These are phyloP conservation scores for Hordeum pubiflorum DNA, from an alignment of 202 grass and related monocot species.

Conservation along the genomic window DNA sequence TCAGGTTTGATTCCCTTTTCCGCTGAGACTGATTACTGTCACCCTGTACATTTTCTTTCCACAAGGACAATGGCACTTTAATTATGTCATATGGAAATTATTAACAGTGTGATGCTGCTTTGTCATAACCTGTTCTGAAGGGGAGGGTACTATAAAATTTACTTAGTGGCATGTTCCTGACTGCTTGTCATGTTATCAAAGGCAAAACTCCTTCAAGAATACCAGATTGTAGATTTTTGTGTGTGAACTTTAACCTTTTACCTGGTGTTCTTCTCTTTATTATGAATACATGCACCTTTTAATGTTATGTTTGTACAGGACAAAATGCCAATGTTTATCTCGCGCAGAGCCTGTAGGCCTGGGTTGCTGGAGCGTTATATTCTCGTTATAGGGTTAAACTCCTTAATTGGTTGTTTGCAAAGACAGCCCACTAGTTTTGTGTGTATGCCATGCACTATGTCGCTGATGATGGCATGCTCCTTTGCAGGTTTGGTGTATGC, in stretches of 20 bases:
- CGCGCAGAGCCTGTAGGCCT: not conserved
- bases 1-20: slow-evolving; percentile 47
- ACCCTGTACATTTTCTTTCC: not conserved
- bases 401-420: not conserved
- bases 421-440: slow-evolving; percentile 3
- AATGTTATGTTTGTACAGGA: not conserved
- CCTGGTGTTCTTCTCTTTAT: not conserved
- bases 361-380: not conserved
- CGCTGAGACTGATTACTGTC: not conserved
- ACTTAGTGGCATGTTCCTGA: not conserved
- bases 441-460: not conserved
- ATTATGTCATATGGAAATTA: not conserved
- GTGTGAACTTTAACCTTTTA: not conserved
- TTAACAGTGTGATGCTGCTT: not conserved
- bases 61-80: not conserved
- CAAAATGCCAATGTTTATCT: not conserved
- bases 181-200: not conserved
- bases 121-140: not conserved
- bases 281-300: not conserved
- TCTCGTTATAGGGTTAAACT: not conserved
- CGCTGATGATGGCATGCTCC: slow-evolving; percentile 6
- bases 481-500: slow-evolving; percentile 88
- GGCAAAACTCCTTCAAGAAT: not conserved
- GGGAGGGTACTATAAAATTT: not conserved
- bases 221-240: not conserved